Conservation (phyloP, 2,329 filamentous ascomycete genomes). For the Cercospora sp. region DNA sequence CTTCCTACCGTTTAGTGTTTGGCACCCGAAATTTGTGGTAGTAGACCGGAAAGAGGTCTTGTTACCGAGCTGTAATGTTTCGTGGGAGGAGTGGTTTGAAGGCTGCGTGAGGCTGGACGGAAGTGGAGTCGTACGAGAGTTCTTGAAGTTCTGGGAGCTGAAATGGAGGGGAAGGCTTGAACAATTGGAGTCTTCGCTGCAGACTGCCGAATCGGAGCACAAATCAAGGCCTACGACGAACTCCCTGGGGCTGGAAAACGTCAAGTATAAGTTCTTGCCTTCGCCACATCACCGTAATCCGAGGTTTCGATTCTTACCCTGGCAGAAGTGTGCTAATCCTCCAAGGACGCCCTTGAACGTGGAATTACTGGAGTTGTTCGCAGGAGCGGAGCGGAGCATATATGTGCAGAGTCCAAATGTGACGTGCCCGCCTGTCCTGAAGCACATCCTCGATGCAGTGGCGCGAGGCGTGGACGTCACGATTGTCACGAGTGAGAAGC, state of each 20-base stretch:
- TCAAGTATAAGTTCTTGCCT: constrained; percentile 67
- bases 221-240: not conserved
- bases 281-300: constrained; percentile 72
- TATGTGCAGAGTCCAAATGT: constrained; percentile 77
- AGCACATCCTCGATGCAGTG: constrained; percentile 62
- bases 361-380: constrained; percentile 62
- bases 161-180: constrained; percentile 62
- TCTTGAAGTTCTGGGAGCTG: constrained; percentile 65
- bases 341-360: constrained; percentile 69
- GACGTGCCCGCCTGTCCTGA: constrained; percentile 65
- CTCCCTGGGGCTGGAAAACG: constrained; percentile 20
- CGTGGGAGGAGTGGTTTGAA: constrained; percentile 87
- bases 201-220: not conserved
- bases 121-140: constrained; percentile 55
- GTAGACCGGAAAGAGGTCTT: constrained; percentile 67
- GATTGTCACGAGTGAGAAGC: constrained; percentile 39
- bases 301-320: constrained; percentile 61
- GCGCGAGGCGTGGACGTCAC: constrained; percentile 65
- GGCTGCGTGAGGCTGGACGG: constrained; percentile 69
- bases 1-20: constrained; percentile 77
- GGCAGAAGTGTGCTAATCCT: constrained; percentile 48
- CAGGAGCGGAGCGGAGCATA: constrained; percentile 59
- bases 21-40: constrained; percentile 82
- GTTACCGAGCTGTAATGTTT: constrained; percentile 79
- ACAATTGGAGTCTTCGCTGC: not conserved